phyloP scores from a whole-genome alignment of 2,329 filamentous ascomycete genomes.

The Lojkania enalia region DNA sequence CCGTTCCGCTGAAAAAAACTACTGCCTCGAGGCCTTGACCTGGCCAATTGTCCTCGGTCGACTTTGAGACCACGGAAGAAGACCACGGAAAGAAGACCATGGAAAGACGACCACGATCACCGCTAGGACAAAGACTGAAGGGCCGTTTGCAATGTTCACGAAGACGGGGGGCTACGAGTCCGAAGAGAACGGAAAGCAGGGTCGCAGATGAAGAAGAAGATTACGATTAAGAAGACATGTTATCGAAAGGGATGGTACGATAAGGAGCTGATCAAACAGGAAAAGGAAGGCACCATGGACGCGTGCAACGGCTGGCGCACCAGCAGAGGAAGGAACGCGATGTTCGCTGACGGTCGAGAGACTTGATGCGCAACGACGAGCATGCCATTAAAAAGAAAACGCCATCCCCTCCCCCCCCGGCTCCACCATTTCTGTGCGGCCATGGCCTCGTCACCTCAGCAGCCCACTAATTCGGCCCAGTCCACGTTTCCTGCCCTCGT shows the following conservation, averaged over 20 bases:
- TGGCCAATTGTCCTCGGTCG: too few species aligned
- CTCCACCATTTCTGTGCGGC: too few species aligned
- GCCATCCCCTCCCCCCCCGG: background rate
- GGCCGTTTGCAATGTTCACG: too few species aligned
- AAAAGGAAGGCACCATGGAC: slow-evolving; percentile 4
- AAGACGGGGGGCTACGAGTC: too few species aligned
- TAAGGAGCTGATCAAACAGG: background rate
- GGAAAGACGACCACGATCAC: too few species aligned
- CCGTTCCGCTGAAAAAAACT: too few species aligned
- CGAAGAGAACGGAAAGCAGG: too few species aligned
- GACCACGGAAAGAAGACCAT: too few species aligned
- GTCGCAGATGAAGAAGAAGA: background rate
- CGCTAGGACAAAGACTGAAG: too few species aligned
- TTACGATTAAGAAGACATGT: slow-evolving; percentile 1
- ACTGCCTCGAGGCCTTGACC: too few species aligned
- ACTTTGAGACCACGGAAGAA: too few species aligned
- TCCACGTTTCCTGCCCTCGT: slow-evolving; percentile 7
- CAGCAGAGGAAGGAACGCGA: slow-evolving; percentile 17
- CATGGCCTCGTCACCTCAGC: slow-evolving; percentile 9
- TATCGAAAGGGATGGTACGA: background rate
- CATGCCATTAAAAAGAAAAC: slow-evolving; percentile 6
- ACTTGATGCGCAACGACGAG: slow-evolving; percentile 6
- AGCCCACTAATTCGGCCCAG: slow-evolving; percentile 15
- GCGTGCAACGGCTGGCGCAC: slow-evolving; percentile 10
- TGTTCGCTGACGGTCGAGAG: background rate